These are phyloP conservation scores for Xerocomellus chrysenteron DNA, from an alignment of 768 basidiomycete species.

Conservation along the genomic window DNA sequence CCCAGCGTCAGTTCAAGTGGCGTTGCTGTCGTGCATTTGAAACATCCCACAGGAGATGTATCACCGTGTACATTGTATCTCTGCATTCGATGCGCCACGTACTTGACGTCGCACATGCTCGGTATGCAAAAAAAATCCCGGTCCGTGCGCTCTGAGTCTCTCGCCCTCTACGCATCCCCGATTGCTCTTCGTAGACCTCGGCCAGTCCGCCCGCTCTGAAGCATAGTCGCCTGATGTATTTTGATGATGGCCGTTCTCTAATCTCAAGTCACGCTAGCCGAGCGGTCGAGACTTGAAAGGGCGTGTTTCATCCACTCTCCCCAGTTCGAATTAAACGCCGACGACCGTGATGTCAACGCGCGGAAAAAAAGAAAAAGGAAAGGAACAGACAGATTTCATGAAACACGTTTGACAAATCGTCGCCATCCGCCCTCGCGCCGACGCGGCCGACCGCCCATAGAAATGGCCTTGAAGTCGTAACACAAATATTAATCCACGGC, in stretches of 20 bases:
- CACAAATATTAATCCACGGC: not conserved
- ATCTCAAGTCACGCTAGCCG: not conserved
- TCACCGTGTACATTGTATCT: not conserved
- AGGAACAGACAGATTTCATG: not conserved
- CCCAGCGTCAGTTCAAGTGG: not conserved
- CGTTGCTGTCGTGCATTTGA: not conserved
- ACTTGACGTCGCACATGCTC: not conserved
- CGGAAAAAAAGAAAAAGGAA: not conserved
- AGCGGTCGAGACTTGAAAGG: not conserved
- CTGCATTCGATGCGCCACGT: not conserved
- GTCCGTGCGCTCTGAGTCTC: not conserved
- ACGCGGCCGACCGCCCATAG: not conserved
- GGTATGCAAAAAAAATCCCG: not conserved
- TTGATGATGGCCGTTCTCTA: not conserved
- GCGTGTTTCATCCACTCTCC: not conserved
- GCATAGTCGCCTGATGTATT: not conserved
- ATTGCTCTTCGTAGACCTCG: not conserved
- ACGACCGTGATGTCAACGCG: not conserved
- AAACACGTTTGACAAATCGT: not conserved
- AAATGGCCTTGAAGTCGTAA: not conserved
- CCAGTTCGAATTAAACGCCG: not conserved
- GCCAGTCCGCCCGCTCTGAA: not conserved
- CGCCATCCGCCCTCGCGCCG: not conserved
- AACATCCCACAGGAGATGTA: not conserved
- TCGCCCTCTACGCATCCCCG: not conserved